Evolutionary conservation across 2,329 filamentous ascomycete genomes (phyloP).

Genomic region (Phaeosphaeria sp.): DNA sequence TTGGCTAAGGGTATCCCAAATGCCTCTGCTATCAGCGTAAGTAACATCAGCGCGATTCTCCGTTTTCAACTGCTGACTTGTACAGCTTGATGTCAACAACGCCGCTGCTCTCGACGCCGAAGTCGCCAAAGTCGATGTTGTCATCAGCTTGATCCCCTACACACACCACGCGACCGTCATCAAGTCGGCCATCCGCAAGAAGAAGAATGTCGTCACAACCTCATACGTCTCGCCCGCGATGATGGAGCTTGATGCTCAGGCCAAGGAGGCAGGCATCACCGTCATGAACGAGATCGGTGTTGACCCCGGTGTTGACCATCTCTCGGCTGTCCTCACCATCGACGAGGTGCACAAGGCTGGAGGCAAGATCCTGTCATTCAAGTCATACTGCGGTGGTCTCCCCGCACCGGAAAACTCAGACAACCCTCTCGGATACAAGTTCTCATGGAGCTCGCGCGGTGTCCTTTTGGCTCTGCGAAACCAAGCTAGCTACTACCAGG

Average conservation of each 20-base stretch:
- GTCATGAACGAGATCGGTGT: constrained; percentile 84
- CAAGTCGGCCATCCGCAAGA: constrained; percentile 88
- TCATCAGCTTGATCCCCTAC: constrained; percentile 81
- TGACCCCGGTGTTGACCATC: constrained; percentile 76
- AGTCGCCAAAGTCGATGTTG: constrained; percentile 79
- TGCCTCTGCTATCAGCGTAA: constrained; percentile 69
- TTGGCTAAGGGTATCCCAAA: constrained; percentile 74
- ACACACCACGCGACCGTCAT: constrained; percentile 72
- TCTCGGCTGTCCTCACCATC: constrained; percentile 87
- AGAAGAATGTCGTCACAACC: constrained; percentile 97
- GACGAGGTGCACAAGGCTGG: constrained; percentile 84
- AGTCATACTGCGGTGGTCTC: constrained; percentile 72
- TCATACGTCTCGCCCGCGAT: constrained; percentile 93
- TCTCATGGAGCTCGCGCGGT: constrained; percentile 77
- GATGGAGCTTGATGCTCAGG: constrained; percentile 81
- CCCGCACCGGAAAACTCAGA: constrained; percentile 73
- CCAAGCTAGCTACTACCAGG: constrained; percentile 81
- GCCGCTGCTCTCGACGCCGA: constrained; percentile 78
- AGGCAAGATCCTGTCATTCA: constrained; percentile 83
- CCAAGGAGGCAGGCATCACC: constrained; percentile 90
- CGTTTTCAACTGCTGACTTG: constrained; percentile 14
- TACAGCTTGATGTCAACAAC: constrained; percentile 81
- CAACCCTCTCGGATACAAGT: constrained; percentile 94
- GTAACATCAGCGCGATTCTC: background rate
- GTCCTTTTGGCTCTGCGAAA: constrained; percentile 88